These are phyloP conservation scores for Ascochyta rabiei DNA, from an alignment of 2,329 filamentous ascomycete species.

Conservation along the genomic window DNA sequence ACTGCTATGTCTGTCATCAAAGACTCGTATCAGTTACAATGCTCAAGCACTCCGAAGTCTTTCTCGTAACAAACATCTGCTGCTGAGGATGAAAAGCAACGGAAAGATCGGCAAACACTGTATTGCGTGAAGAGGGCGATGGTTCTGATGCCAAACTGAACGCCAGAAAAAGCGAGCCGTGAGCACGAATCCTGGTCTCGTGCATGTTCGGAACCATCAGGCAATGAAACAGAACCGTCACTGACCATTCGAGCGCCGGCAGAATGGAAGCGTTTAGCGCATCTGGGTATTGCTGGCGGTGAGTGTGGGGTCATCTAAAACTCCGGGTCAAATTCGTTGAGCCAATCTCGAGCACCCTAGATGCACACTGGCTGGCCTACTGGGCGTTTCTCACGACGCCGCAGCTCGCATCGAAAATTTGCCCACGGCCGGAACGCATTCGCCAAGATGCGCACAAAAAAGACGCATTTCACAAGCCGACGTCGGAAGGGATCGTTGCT, in stretches of 20 bases:
- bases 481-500: slow-evolving; percentile 7
- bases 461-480: slow-evolving; percentile 16
- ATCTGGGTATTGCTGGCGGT: slow-evolving; percentile 11
- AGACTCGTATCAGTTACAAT: too few species aligned
- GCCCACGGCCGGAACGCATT: slow-evolving; percentile 12
- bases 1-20: too few species aligned
- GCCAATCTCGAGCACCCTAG: slow-evolving; percentile 15
- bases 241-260: slow-evolving; percentile 4
- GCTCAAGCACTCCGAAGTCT: too few species aligned
- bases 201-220: slow-evolving; percentile 2
- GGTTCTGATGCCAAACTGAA: not conserved
- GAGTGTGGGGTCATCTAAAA: slow-evolving; percentile 11
- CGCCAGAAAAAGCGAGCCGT: not conserved
- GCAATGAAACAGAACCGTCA: not conserved
- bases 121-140: not conserved
- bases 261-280: slow-evolving; percentile 6
- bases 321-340: slow-evolving; percentile 16
- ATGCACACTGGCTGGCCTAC: slow-evolving; percentile 15
- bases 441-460: slow-evolving; percentile 15
- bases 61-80: too few species aligned
- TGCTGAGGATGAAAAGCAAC: too few species aligned
- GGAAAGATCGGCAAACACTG: too few species aligned
- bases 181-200: not conserved
- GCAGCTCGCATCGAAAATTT: not conserved
- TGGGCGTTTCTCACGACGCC: slow-evolving; percentile 12